phyloP scores from a whole-genome alignment of 2,329 filamentous ascomycete genomes.

The Chrysosporium queenslandicum region DNA sequence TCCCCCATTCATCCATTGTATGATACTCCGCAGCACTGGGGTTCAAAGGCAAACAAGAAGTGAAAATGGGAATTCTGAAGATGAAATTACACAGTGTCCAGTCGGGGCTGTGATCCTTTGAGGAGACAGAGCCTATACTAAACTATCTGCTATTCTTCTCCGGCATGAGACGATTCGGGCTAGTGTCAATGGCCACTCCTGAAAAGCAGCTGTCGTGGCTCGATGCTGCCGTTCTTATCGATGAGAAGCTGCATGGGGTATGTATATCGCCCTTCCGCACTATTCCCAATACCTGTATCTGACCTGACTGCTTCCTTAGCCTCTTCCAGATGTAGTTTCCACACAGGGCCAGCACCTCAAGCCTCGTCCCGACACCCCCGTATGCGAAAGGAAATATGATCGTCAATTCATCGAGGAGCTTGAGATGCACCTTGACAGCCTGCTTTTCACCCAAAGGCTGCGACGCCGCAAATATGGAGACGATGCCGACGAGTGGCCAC shows the following conservation, averaged over 20 bases:
- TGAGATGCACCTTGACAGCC: neutral
- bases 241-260: conserved; percentile 10
- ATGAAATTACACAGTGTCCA: no score
- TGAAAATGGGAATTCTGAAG: no score
- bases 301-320: neutral
- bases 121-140: no score
- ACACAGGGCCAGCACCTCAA: conserved; percentile 1
- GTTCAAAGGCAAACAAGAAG: no score
- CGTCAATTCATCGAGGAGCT: conserved; percentile 3
- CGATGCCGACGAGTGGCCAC: conserved; percentile 1
- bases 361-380: conserved; percentile 1
- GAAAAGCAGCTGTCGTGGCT: conserved; percentile 4
- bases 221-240: conserved; percentile 7
- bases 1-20: no score
- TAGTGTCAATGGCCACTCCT: neutral
- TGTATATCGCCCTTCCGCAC: neutral
- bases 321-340: conserved; percentile 9
- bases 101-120: no score
- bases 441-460: conserved; percentile 3
- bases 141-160: no score
- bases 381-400: neutral
- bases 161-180: no score
- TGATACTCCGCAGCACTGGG: no score
- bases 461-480: conserved; percentile 9
- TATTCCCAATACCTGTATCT: neutral